Evolutionary conservation across 2,329 filamentous ascomycete species (phyloP), one percentile per base, ranked within the genome.

Genomic region (Chalara sp.): DNA sequence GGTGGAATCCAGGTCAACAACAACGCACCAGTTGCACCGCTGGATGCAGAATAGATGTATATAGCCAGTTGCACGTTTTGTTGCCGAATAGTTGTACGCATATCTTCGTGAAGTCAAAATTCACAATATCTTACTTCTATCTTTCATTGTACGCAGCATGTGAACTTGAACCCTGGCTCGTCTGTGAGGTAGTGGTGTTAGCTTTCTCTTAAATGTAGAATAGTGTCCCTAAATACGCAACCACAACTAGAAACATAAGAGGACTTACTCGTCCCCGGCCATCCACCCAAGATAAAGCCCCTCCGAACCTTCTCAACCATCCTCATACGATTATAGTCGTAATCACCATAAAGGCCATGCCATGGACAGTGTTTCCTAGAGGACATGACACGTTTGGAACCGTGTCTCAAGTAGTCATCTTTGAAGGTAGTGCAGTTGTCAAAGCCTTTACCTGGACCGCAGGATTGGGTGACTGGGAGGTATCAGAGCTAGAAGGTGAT

Each of bases 1-100:
- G 89, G 89, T 6, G 90, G 89, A 0, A 88, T 95, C 58, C 90
- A 95, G 71, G 89, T 96, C 2, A 80, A 95, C 67, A 81, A 95
- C 66, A 87, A 78, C 30, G 73, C 85, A 6, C 89, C 89, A 1
- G 80, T 83, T 47, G 87, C 85, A 41, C 84, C 85, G 7, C 71
- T 90, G 46, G 87, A 92, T 71, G 88, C 86, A 0, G 88, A 92
- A 68, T 92, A 79, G 39, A 39, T 44, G 44, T 52, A 43, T 45
- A 50, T 43, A 45, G n/a, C 8, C 13, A 33, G 13, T 35, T 41
- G 21, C 35, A 32, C 21, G 21, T 21, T 21, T 21, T 21, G 21
- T 21, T 21, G 21, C 21, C 21, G 21, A 21, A 3, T 21, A 21
- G 21, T 21, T 21, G 21, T 3, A 21, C 21, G 21, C 3, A 21